These are phyloP conservation scores for Sporisorium scitamineum DNA, from an alignment of 1,284 basidiomycete species.

Conservation along the genomic window DNA sequence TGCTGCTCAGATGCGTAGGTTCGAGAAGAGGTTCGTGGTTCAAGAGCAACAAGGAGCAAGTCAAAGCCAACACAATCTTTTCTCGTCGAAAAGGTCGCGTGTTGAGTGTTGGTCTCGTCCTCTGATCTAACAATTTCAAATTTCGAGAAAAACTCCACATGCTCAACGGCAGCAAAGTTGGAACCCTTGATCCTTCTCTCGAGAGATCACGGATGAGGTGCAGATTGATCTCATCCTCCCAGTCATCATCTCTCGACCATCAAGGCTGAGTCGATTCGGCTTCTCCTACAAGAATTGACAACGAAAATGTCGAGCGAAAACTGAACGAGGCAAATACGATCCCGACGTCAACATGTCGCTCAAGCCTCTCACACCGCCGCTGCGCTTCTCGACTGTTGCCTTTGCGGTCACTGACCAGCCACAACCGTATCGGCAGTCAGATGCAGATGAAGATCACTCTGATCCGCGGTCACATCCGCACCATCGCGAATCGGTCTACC, in stretches of 20 bases:
- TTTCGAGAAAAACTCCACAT: slow-evolving; percentile 17
- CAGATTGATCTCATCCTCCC: not conserved
- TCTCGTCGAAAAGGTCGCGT: slow-evolving; percentile 21
- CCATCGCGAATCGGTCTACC: slow-evolving; percentile 57
- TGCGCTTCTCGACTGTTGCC: slow-evolving; percentile 60
- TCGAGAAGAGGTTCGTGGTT: slow-evolving; percentile 7
- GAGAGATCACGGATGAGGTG: not conserved
- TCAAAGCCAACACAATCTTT: slow-evolving; percentile 6
- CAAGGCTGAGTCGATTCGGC: not conserved
- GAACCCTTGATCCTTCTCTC: slow-evolving; percentile 12
- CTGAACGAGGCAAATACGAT: not conserved
- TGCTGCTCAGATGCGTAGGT: not conserved
- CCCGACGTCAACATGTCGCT: slow-evolving; percentile 29
- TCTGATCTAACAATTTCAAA: slow-evolving; percentile 17
- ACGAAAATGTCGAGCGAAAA: slow-evolving; percentile 1
- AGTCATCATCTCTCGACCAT: not conserved
- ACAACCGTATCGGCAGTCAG: slow-evolving; percentile 1
- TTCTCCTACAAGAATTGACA: not conserved
- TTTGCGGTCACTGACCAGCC: slow-evolving; percentile 33
- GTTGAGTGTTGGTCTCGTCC: slow-evolving; percentile 41
- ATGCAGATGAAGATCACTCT: not conserved
- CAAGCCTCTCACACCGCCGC: slow-evolving; percentile 58
- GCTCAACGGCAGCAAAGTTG: not conserved
- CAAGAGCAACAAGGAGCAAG: not conserved
- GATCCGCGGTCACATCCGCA: slow-evolving; percentile 32